These are phyloP conservation scores for Pythium periplocum DNA, from an alignment of 352 stramenopile species.

Conservation along the genomic window DNA sequence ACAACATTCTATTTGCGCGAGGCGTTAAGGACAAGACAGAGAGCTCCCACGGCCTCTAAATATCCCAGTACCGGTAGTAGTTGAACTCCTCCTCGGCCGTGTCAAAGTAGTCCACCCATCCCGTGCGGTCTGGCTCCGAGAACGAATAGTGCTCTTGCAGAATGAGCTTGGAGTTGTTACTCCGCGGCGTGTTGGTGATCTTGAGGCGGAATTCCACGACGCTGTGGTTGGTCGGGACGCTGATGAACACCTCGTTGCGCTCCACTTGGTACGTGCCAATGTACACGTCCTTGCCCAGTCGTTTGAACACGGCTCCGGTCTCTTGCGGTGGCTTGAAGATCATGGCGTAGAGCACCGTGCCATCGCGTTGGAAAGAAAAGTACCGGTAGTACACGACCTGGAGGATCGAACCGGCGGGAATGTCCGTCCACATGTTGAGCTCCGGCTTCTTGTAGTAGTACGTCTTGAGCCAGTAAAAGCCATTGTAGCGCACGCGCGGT, in stretches of 20 bases:
- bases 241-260: slow-evolving; percentile 59
- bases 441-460: slow-evolving; percentile 85
- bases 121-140: slow-evolving; percentile 58
- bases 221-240: slow-evolving; percentile 59
- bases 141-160: slow-evolving; percentile 69
- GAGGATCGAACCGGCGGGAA: slow-evolving; percentile 60
- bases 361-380: slow-evolving; percentile 74
- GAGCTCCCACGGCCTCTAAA: slow-evolving; percentile 19
- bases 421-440: slow-evolving; percentile 80
- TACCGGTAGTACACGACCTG: slow-evolving; percentile 83
- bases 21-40: too few species aligned
- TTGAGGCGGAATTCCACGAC: slow-evolving; percentile 66
- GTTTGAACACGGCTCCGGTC: slow-evolving; percentile 19
- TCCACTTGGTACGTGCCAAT: slow-evolving; percentile 59
- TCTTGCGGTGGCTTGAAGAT: slow-evolving; percentile 70
- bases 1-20: too few species aligned
- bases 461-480: slow-evolving; percentile 74
- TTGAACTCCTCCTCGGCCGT: slow-evolving; percentile 71
- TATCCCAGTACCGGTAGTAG: slow-evolving; percentile 64
- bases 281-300: slow-evolving; percentile 36
- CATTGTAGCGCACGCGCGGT: slow-evolving; percentile 72
- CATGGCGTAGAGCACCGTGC: slow-evolving; percentile 71
- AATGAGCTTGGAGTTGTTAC: slow-evolving; percentile 55
- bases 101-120: slow-evolving; percentile 66
- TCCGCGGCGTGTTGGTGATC: slow-evolving; percentile 31